phyloP scores from a whole-genome alignment of 2,329 filamentous ascomycete species.

The Fusarium sp. region DNA sequence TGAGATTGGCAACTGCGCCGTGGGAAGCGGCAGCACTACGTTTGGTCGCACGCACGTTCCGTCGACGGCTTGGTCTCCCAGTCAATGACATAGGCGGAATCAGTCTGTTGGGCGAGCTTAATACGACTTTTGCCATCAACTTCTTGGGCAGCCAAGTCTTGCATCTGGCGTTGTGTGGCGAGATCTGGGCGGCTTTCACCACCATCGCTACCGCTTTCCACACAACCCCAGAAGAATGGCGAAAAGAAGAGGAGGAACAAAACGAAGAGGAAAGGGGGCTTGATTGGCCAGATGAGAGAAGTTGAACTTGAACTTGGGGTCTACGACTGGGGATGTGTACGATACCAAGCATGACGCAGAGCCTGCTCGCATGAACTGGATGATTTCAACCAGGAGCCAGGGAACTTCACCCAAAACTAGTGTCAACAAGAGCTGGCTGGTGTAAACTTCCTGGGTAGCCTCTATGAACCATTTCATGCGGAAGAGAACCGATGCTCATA shows the following conservation, averaged over 20 bases:
- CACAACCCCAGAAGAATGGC: constrained; percentile 38
- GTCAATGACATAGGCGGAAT: constrained; percentile 58
- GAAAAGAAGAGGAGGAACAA: constrained; percentile 36
- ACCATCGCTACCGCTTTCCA: constrained; percentile 32
- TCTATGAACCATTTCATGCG: not conserved
- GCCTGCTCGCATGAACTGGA: not conserved
- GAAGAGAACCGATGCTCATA: not conserved
- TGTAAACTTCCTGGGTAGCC: not conserved
- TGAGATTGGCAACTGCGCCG: constrained; percentile 62
- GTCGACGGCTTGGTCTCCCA: constrained; percentile 57
- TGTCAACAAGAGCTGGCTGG: not conserved
- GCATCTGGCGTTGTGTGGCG: constrained; percentile 48
- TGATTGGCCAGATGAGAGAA: constrained; percentile 25
- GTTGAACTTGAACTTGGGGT: not conserved
- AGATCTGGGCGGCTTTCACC: constrained; percentile 38
- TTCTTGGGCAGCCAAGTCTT: constrained; percentile 63
- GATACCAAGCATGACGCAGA: not conserved
- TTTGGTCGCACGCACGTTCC: constrained; percentile 61
- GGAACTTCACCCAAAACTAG: not conserved
- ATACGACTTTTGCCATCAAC: constrained; percentile 60
- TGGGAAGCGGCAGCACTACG: constrained; percentile 64
- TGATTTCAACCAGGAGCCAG: not conserved
- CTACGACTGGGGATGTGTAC: not conserved
- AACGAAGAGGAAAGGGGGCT: constrained; percentile 4
- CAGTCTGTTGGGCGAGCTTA: constrained; percentile 57